Evolutionary conservation across 768 basidiomycete species (phyloP), one percentile per base, ranked within the genome.

Genomic region (Xerocomus brunneocitrinus): DNA sequence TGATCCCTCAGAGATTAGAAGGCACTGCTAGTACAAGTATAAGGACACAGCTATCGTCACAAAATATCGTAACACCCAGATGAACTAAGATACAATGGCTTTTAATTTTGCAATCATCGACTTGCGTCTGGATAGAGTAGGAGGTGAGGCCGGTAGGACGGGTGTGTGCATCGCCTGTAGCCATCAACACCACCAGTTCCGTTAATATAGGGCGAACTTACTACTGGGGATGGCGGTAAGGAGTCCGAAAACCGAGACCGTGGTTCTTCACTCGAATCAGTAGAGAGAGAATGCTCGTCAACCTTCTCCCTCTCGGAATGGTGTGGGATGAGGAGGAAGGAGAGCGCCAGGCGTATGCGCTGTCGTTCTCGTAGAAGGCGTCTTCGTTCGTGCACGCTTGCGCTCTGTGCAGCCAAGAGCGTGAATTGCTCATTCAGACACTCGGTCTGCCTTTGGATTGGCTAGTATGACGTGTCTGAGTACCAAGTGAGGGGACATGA

Each of bases 231-330:
- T 8, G 58, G 6, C 0, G 63, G 32, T 27, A 24, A 36, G 3
- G 63, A 64, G 39, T 53, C 46, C 36, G 63, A 64, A 31, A 64
- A 64, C 7, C 63, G 60, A 28, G 63, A 64, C 7, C 54, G 55
- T 32, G 63, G 63, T 24, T 62, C 58, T 25, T 60, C 59, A 13
- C 44, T 54, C 1, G 57, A 65, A 4, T 42, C 52, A 12, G 28
- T 3, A 2, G 56, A 49, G 32, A 22, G 13, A 34, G 22, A 32
- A 14, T 19, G 24, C 5, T 7, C 3, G 1, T 38, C 50, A 4
- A 28, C 45, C 14, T 34, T 19, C 31, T 47, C 51, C 30, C 13
- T 25, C 22, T 44, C 46, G 40, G 25, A 28, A 24, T 9, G 41
- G 8, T 36, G 38, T 14, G 58, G 47, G n/a, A 55, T 39, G 22